These are phyloP conservation scores for Solanum neorickii DNA, from an alignment of 257 asterid species.

Conservation along the genomic window DNA sequence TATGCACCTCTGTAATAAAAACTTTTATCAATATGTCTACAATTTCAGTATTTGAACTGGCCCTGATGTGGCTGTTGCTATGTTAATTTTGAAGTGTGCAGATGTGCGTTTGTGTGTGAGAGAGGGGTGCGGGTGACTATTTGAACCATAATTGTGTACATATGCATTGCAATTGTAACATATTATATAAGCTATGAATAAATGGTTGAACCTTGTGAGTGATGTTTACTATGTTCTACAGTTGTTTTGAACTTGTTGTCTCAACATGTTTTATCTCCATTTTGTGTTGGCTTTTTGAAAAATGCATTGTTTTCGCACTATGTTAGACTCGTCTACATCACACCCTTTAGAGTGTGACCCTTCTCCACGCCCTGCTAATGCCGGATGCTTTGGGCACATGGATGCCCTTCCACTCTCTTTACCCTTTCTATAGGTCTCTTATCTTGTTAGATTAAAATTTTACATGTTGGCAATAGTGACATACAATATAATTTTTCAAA, in stretches of 20 bases:
- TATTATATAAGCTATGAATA: neutral
- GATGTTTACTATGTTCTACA: neutral
- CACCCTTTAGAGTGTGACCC: neutral
- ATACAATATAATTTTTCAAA: neutral
- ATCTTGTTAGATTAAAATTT: neutral
- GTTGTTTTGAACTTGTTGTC: neutral
- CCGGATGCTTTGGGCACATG: neutral
- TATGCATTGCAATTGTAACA: neutral
- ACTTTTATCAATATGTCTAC: neutral
- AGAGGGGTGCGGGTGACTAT: neutral
- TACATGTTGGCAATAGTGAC: neutral
- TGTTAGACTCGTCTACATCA: neutral
- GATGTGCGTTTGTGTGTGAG: neutral
- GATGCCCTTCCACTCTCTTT: neutral
- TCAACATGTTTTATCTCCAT: neutral
- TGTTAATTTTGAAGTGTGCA: neutral
- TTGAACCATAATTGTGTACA: neutral
- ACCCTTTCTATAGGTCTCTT: neutral
- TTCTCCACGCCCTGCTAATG: neutral
- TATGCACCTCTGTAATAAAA: neutral
- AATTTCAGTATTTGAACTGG: neutral
- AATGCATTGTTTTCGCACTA: neutral
- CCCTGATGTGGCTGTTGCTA: neutral
- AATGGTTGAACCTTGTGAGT: conserved; percentile 1
- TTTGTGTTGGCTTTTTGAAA: neutral